Percentiles rank a stretch among this genome's conserved stretches.
phyloP scores from a whole-genome alignment of 176 grass and related monocot species.

The Musa beccarii region DNA sequence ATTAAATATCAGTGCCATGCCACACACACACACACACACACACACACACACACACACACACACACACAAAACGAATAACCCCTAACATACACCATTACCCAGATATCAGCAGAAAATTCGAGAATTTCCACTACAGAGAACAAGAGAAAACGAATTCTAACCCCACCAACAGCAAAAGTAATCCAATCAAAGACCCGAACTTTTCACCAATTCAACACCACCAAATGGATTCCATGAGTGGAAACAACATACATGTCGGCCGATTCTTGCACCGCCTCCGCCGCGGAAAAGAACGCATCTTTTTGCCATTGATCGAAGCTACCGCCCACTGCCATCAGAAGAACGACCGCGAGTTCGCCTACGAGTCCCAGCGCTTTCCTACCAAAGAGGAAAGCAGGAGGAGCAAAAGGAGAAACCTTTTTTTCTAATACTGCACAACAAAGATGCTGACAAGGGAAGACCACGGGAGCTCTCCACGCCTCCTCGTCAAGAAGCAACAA shows the following conservation, averaged over 20 bases:
- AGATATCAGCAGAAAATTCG: neutral
- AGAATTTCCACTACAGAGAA: neutral
- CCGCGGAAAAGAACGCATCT: conserved; percentile 70
- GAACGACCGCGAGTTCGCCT: neutral
- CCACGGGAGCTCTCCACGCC: neutral
- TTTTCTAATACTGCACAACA: neutral
- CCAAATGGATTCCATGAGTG: conserved; percentile 10
- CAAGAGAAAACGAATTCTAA: neutral
- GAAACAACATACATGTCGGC: conserved; percentile 50
- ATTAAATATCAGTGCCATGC: no score
- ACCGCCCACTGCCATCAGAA: conserved; percentile 41
- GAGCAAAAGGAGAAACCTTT: neutral
- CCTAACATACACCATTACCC: neutral
- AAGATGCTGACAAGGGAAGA: neutral
- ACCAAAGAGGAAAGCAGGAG: neutral
- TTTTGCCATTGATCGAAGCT: conserved; percentile 84
- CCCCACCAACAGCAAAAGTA: neutral
- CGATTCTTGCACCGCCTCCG: conserved; percentile 84
- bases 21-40: no score
- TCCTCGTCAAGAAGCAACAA: neutral
- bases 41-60: no score
- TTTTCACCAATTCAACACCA: neutral
- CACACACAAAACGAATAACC: neutral
- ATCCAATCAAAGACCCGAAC: neutral
- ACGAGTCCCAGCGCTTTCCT: neutral